These are phyloP conservation scores for Chamaenerion angustifolium DNA, from an alignment of 345 rosid species.

Conservation along the genomic window DNA sequence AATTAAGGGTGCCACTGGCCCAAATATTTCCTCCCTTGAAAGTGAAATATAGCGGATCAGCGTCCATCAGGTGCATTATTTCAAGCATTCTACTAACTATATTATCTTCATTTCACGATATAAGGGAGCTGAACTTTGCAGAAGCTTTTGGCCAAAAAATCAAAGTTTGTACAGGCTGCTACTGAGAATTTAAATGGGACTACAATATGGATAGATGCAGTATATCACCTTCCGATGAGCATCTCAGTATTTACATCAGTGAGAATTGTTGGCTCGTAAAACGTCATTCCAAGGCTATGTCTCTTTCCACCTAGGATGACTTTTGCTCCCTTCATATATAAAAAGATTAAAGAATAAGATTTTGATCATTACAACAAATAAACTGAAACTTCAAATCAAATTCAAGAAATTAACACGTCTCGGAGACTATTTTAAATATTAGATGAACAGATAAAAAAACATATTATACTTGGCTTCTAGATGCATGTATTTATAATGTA, in stretches of 20 bases:
- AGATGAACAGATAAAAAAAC: too few relatives aligned
- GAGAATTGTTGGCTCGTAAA: constrained; percentile 88
- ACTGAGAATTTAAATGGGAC: background rate
- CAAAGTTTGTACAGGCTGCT: too few relatives aligned
- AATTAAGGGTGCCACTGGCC: constrained; percentile 90
- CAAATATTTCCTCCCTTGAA: constrained; percentile 82
- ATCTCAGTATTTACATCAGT: constrained; percentile 50
- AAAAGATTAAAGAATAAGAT: background rate
- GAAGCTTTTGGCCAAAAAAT: too few relatives aligned
- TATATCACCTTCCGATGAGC: constrained; percentile 57
- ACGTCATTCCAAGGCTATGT: constrained; percentile 84
- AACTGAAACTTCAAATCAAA: too few relatives aligned
- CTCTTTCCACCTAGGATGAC: constrained; percentile 80
- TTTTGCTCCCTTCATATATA: constrained; percentile 61
- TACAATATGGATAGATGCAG: background rate
- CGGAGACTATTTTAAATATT: too few relatives aligned
- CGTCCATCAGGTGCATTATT: background rate
- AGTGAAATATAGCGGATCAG: background rate
- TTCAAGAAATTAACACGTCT: too few relatives aligned
- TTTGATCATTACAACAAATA: background rate
- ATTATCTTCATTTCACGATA: too few relatives aligned
- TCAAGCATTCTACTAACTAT: background rate
- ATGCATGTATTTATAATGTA: too few relatives aligned
- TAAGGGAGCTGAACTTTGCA: too few relatives aligned
- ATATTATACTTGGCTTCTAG: too few relatives aligned